Evolutionary conservation across 1,284 basidiomycete genomes (phyloP).

Genomic region (Pholiota adiposa): DNA sequence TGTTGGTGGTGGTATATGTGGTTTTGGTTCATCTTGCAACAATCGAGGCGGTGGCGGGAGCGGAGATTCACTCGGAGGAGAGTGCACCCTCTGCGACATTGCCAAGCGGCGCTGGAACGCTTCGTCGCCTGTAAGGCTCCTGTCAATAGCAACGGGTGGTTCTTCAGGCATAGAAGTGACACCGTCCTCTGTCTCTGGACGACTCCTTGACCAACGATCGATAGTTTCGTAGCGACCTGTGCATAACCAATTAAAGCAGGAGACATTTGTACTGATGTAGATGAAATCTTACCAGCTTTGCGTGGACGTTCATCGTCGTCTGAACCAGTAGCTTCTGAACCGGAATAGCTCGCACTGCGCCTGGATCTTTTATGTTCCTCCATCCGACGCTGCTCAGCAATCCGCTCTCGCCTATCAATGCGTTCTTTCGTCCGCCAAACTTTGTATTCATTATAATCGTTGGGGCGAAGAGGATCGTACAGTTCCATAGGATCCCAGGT

Average conservation of each 20-base stretch:
- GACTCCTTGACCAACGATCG: conserved; percentile 57
- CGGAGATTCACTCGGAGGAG: conserved; percentile 24
- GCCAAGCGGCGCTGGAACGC: conserved; percentile 65
- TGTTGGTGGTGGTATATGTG: conserved; percentile 6
- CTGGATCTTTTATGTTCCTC: conserved; percentile 65
- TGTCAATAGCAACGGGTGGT: conserved; percentile 37
- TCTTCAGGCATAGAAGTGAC: conserved; percentile 25
- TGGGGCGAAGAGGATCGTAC: conserved; percentile 82
- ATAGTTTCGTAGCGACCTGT: conserved; percentile 60
- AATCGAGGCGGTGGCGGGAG: background rate
- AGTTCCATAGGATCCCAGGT: conserved; percentile 79
- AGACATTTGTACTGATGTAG: background rate
- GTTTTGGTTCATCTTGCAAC: conserved; percentile 9
- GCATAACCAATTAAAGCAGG: conserved; percentile 8
- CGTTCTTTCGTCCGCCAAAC: conserved; percentile 74
- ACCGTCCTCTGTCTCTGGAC: conserved; percentile 16
- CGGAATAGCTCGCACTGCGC: conserved; percentile 65
- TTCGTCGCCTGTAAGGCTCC: conserved; percentile 60
- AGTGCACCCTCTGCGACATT: conserved; percentile 40
- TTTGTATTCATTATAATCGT: conserved; percentile 88
- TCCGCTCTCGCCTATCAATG: conserved; percentile 67
- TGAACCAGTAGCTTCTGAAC: conserved; percentile 62
- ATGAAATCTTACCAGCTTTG: conserved; percentile 60
- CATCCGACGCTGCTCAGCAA: conserved; percentile 58
- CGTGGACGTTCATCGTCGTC: conserved; percentile 74